A percentile compares a stretch with the other conserved stretches of the same genome.
Evolutionary conservation across 768 basidiomycete species (phyloP).

Genomic region (Suillus lakei): DNA sequence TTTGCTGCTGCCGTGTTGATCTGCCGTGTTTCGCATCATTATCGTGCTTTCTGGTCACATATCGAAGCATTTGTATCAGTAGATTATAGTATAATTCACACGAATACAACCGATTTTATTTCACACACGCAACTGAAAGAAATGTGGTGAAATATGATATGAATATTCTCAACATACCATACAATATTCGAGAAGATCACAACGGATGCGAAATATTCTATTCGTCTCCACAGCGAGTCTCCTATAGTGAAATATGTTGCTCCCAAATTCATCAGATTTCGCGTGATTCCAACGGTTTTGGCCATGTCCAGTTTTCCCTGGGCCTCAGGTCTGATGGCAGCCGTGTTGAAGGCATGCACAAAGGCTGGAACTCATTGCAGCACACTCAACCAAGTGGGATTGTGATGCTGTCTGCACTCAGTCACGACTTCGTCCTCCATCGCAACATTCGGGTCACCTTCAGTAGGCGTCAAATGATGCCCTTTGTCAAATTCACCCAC

Average conservation of each 20-base stretch:
- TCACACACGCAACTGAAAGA: neutral
- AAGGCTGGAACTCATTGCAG: slow-evolving; percentile 31
- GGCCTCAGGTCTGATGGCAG: slow-evolving; percentile 31
- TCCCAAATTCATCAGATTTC: too few relatives aligned
- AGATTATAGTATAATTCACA: neutral
- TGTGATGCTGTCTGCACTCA: slow-evolving; percentile 16
- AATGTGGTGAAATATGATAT: slow-evolving; percentile 3
- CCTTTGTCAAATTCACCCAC: slow-evolving; percentile 19
- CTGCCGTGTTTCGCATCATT: too few relatives aligned
- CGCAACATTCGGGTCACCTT: slow-evolving; percentile 22
- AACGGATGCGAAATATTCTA: too few relatives aligned
- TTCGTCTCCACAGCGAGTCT: too few relatives aligned
- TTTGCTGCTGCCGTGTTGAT: too few relatives aligned
- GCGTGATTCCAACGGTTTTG: too few relatives aligned
- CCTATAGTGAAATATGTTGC: too few relatives aligned
- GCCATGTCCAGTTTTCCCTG: too few relatives aligned
- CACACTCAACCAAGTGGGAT: slow-evolving; percentile 27
- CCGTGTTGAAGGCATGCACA: slow-evolving; percentile 35
- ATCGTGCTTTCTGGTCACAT: too few relatives aligned
- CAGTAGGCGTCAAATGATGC: neutral
- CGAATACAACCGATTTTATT: neutral
- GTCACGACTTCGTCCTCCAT: slow-evolving; percentile 27
- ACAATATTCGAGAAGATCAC: too few relatives aligned
- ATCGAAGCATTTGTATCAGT: too few relatives aligned
- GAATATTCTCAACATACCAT: too few relatives aligned